Evolutionary conservation across 2,329 filamentous ascomycete genomes (phyloP), one percentile per base, ranked within the genome.

Genomic region (Thermoascus crustaceus): DNA sequence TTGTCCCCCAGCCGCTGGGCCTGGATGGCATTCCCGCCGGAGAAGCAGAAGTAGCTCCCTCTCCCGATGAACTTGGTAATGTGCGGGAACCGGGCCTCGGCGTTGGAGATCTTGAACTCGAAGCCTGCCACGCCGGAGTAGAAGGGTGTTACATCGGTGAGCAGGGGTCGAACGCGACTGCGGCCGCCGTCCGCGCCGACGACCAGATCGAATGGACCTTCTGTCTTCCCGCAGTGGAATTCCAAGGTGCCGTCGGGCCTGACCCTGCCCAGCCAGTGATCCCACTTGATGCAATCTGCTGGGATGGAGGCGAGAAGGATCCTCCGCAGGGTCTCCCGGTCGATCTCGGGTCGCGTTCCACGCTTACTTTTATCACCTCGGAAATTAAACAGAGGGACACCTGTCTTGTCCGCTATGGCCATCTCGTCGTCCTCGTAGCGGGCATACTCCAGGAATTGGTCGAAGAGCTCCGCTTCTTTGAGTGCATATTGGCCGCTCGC

Each of bases 151-250:
- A 43, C 32, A 22, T 45, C 39, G 8, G 51, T 49, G 11, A 53
- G 27, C 9, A 52, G n/a, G 9, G 43, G 39, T n/a, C 53, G 48
- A 27, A 52, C 44, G 11, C 48, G 45, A 23, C 45, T 50, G 46
- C 52, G 52, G 5, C 46, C 48, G 4, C 54, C 52, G 22, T 55
- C 53, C 2, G 53, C 49, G 1, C 53, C 53, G 8, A 57, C 47
- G 3, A 54, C 37, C 13, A 54, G 36, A 24, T 53, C 46, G 21
- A 50, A 51, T 3, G 44, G 44, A n/a, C 27, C 24, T 24, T 49
- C 41, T 3, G 24, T 38, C 10, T 27, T 25, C 6, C 32, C 33
- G n/a, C 27, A 22, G 7, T 27, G 29, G 20, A 42, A 42, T 8
- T 31, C 18, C 6, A 40, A 31, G 13, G 37, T 38, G 8, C 42